These are phyloP conservation scores for Trypanosoma congolense DNA, from an alignment of 208 protist genomes.

Conservation along the genomic window DNA sequence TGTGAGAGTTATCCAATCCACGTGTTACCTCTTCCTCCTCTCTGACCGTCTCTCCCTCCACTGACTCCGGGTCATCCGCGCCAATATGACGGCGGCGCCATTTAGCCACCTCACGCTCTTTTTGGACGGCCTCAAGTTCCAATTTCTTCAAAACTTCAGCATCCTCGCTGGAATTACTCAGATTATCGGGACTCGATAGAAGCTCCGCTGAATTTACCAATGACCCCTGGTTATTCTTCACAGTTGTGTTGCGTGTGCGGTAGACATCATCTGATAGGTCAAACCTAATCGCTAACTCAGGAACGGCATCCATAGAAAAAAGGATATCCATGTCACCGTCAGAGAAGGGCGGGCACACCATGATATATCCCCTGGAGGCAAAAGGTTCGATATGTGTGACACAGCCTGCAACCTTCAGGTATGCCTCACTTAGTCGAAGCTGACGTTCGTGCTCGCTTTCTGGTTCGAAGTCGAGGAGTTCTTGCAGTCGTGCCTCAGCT, in stretches of 20 bases:
- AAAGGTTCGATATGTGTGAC: slow-evolving; percentile 87
- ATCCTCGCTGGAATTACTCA: slow-evolving; percentile 1
- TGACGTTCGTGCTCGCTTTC: slow-evolving; percentile 79
- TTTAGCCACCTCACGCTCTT: slow-evolving; percentile 52
- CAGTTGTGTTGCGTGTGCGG: slow-evolving; percentile 20
- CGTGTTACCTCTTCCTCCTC: slow-evolving; percentile 14
- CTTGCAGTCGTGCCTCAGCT: slow-evolving; percentile 58
- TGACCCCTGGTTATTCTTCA: background rate
- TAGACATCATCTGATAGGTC: slow-evolving; percentile 52
- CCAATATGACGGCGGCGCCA: slow-evolving; percentile 90
- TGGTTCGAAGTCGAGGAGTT: slow-evolving; percentile 79
- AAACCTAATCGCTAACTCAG: slow-evolving; percentile 70
- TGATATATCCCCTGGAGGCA: slow-evolving; percentile 77
- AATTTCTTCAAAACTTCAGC: slow-evolving; percentile 7
- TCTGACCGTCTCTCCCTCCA: slow-evolving; percentile 12
- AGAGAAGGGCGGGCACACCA: slow-evolving; percentile 77
- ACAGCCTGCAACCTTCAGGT: slow-evolving; percentile 71
- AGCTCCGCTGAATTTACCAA: background rate
- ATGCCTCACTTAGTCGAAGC: slow-evolving; percentile 73
- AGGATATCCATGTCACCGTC: slow-evolving; percentile 75
- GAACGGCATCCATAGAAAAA: slow-evolving; percentile 55
- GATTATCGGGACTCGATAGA: background rate
- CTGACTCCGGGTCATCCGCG: slow-evolving; percentile 50
- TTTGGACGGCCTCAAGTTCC: slow-evolving; percentile 20
- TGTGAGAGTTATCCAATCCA: slow-evolving; percentile 1